phyloP scores from a whole-genome alignment of 306 rosid species.

The Dalbergia cochinchinensis region DNA sequence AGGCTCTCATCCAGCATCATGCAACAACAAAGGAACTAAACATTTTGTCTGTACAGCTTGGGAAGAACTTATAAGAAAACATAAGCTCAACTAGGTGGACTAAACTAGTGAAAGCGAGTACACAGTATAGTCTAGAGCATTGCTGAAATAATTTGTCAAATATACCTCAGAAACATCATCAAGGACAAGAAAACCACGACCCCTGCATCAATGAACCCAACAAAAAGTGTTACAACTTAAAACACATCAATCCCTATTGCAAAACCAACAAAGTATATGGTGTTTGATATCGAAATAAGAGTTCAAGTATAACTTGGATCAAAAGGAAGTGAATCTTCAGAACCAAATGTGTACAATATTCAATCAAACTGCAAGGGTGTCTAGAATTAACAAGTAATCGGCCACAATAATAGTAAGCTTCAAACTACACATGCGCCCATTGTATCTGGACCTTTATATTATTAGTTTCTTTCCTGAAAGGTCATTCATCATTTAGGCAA shows the following conservation, averaged over 20 bases:
- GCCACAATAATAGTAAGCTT: background rate
- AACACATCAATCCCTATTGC: background rate
- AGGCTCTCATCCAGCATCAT: constrained; percentile 20
- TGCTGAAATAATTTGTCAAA: constrained; percentile 2
- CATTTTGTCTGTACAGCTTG: background rate
- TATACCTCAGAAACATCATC: constrained; percentile 83
- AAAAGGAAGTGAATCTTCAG: constrained; percentile 11
- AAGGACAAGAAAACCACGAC: constrained; percentile 78
- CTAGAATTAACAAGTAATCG: background rate
- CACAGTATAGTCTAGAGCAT: background rate
- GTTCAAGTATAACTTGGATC: constrained; percentile 15
- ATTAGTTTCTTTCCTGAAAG: constrained; percentile 13
- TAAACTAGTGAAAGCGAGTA: background rate
- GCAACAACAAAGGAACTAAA: constrained; percentile 10
- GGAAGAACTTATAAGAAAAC: constrained; percentile 1
- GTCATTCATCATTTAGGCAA: constrained; percentile 8
- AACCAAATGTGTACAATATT: constrained; percentile 1
- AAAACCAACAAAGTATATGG: constrained; percentile 24
- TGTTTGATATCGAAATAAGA: constrained; percentile 23
- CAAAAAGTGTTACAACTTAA: constrained; percentile 18
- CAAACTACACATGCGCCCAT: constrained; percentile 21
- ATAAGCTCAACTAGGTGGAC: constrained; percentile 19
- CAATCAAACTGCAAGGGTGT: background rate
- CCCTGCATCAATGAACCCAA: constrained; percentile 61
- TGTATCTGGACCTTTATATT: constrained; percentile 10